Evolutionary conservation across 352 stramenopile species (phyloP), one percentile per base, ranked within the genome.

Genomic region (Phytophthora ramorum): DNA sequence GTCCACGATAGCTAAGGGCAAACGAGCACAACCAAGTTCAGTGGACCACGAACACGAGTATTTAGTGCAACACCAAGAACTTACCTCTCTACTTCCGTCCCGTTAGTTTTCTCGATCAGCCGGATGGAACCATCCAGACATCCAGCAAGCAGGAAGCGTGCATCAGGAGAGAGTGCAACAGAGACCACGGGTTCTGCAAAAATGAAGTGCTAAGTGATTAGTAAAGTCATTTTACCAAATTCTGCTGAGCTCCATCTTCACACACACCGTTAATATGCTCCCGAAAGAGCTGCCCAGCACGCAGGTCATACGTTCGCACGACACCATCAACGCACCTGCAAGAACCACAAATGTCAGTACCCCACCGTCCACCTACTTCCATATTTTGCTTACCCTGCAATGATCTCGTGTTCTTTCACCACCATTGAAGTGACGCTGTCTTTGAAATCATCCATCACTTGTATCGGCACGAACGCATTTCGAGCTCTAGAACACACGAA

Each of bases 401-500:
- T 85, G 57, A 97, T 85, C 54, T 95, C 85, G 43, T 95, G 76
- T 35, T 83, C 79, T 0, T 83, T 85, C 13, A 96, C 69, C 4
- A 89, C 71, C 22, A 97, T 80, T 26, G 79, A 90, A 13, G 90
- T 97, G 59, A 96, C 88, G 59, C 90, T 97, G 71, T 97, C 90
- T 45, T 85, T 93, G 53, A 95, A 96, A 48, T 95, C 83, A 52
- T 96, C 85, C 24, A 97, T 63, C 26, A 91, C 71, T 73, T 97
- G 90, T 52, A 97, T 96, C 19, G 90, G 89, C 13, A 60, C 64
- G 58, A 83, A 93, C 1, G 85, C 64, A 47, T 93, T 94, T 2
- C 85, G 81, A 65, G 85, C 84, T 66, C 87, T 91, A 49, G 0
- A 35, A 49, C 12, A 41, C 7, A 20, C 26, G 43, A 48, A 63